Conservation (phyloP, 306 rosid species). For the Benincasa hispida region DNA sequence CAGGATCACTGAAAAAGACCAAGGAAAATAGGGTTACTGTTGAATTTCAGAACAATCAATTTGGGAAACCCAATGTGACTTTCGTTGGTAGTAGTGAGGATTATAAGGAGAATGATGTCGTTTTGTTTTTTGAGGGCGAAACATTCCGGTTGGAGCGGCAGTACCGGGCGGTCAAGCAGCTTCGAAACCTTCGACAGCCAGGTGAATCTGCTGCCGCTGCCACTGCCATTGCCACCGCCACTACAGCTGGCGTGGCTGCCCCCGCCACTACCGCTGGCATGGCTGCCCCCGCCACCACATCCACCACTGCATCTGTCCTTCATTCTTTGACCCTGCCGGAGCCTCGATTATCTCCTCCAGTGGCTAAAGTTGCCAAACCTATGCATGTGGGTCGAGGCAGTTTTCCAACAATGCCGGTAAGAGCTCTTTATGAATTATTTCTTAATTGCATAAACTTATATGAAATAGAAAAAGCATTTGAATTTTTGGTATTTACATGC, state of each 20-base stretch:
- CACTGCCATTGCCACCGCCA: background rate
- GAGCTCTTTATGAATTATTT: slow-evolving; percentile 4
- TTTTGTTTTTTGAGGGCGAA: slow-evolving; percentile 73
- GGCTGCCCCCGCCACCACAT: background rate
- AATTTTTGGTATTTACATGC: background rate
- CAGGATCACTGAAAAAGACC: slow-evolving; percentile 60
- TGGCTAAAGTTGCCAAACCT: slow-evolving; percentile 39
- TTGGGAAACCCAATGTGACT: slow-evolving; percentile 80
- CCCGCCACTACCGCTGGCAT: background rate
- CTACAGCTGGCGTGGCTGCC: too few relatives aligned
- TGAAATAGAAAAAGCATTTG: background rate
- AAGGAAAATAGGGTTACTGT: slow-evolving; percentile 75
- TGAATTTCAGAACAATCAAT: slow-evolving; percentile 81
- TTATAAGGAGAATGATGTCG: slow-evolving; percentile 73
- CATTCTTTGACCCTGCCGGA: slow-evolving; percentile 35
- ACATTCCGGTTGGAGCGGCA: slow-evolving; percentile 66
- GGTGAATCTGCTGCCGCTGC: slow-evolving; percentile 59
- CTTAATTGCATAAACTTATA: background rate
- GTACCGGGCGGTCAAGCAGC: slow-evolving; percentile 72
- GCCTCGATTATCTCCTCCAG: slow-evolving; percentile 67
- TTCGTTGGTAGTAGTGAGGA: slow-evolving; percentile 87
- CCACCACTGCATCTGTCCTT: slow-evolving; percentile 1
- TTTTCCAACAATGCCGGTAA: slow-evolving; percentile 47
- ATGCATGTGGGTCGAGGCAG: slow-evolving; percentile 26
- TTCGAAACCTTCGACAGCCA: slow-evolving; percentile 64